Evolutionary conservation across 208 protist genomes (phyloP).

Genomic region (Crithidia brevicula): DNA sequence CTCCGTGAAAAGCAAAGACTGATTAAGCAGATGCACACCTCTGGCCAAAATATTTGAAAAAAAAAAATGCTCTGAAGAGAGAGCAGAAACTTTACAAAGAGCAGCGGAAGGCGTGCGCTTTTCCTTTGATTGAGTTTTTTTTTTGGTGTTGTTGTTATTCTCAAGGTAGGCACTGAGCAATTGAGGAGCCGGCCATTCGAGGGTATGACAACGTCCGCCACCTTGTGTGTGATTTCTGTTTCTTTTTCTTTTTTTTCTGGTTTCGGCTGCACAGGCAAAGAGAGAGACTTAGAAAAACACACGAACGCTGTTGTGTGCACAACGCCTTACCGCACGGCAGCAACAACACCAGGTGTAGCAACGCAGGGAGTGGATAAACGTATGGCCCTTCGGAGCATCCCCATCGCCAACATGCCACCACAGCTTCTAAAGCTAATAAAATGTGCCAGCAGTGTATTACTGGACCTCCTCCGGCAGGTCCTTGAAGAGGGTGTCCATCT

Average conservation of each 20-base stretch:
- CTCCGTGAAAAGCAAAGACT: not conserved
- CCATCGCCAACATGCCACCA: not conserved
- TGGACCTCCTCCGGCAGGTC: conserved; percentile 81
- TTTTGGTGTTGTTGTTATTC: conserved; percentile 15
- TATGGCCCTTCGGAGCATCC: too few relatives aligned
- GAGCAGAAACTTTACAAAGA: conserved; percentile 21
- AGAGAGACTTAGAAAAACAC: too few relatives aligned
- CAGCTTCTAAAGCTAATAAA: not conserved
- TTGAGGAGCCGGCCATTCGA: not conserved
- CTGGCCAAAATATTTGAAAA: not conserved
- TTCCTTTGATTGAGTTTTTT: conserved; percentile 12
- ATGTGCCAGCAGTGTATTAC: conserved; percentile 25
- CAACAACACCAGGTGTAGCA: too few relatives aligned
- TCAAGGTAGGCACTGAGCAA: not conserved
- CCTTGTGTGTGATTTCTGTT: too few relatives aligned
- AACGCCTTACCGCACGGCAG: too few relatives aligned
- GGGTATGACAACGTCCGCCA: too few relatives aligned
- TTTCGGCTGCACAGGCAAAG: too few relatives aligned
- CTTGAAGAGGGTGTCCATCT: conserved; percentile 81
- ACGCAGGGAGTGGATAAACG: too few relatives aligned
- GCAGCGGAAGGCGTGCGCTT: not conserved
- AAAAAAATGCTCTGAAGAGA: conserved; percentile 2
- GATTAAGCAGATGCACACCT: not conserved
- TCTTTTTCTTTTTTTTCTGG: too few relatives aligned
- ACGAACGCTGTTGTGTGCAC: too few relatives aligned